Conservation (phyloP, 768 basidiomycete genomes). For the Kwoniella botswanensis region DNA sequence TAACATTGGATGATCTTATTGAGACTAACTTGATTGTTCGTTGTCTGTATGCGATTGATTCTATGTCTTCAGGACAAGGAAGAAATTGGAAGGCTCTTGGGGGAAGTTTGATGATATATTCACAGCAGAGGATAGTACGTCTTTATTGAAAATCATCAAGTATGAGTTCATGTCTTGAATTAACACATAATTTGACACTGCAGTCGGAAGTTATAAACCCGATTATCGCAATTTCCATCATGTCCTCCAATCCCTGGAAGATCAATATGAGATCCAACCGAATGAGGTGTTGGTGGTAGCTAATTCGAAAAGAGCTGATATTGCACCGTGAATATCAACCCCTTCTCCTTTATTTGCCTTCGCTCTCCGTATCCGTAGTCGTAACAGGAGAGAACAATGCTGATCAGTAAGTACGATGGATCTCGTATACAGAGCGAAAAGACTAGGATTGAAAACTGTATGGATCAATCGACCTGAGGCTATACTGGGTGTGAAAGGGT, state of each 20-base stretch:
- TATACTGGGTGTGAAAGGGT: slow-evolving; percentile 24
- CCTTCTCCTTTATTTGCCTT: background rate
- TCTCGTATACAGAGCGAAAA: slow-evolving; percentile 25
- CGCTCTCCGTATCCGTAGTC: background rate
- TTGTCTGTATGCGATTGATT: background rate
- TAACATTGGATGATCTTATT: too few species aligned
- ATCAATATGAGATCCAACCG: slow-evolving; percentile 28
- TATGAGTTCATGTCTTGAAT: too few species aligned
- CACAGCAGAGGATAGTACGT: slow-evolving; percentile 42
- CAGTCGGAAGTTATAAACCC: slow-evolving; percentile 44
- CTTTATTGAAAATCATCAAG: background rate
- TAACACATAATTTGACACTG: too few species aligned
- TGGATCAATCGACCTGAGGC: slow-evolving; percentile 37
- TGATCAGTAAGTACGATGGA: background rate
- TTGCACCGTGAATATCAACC: slow-evolving; percentile 30
- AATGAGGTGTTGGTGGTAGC: slow-evolving; percentile 34
- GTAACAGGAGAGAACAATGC: background rate
- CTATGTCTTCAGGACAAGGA: slow-evolving; percentile 21
- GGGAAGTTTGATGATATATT: slow-evolving; percentile 32
- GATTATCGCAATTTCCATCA: slow-evolving; percentile 39
- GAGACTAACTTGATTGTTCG: too few species aligned
- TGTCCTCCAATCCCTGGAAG: slow-evolving; percentile 26
- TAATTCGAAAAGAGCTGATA: slow-evolving; percentile 31
- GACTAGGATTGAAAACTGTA: slow-evolving; percentile 28
- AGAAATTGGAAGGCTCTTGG: slow-evolving; percentile 32